Percentiles rank a stretch among this genome's conserved stretches.
phyloP scores from a whole-genome alignment of 495 filamentous ascomycete species.

The Oleoguttula mirabilis region DNA sequence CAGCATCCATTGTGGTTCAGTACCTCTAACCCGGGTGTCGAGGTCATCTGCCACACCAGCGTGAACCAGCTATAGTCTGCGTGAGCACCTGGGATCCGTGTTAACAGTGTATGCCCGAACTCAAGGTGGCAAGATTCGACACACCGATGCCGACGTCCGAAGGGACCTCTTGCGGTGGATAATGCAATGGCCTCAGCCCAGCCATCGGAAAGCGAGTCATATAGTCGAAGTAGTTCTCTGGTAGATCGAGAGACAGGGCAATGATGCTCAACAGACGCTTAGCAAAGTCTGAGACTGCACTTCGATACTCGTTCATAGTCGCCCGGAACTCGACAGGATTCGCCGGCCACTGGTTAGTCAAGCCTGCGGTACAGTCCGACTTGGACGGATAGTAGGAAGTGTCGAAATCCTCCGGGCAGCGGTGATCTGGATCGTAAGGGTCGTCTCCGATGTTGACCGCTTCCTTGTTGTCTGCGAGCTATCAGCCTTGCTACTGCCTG shows the following conservation, averaged over 20 bases:
- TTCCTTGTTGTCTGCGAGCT: not conserved
- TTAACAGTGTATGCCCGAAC: too few species aligned
- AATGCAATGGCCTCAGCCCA: not conserved
- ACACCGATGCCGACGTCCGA: not conserved
- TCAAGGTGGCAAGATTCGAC: too few species aligned
- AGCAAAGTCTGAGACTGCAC: not conserved
- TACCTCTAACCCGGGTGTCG: not conserved
- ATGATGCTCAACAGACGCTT: not conserved
- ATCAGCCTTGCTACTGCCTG: not conserved
- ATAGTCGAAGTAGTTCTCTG: not conserved
- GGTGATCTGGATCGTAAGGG: not conserved
- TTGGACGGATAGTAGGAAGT: not conserved
- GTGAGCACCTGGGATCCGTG: too few species aligned
- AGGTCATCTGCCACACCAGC: not conserved
- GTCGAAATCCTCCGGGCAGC: not conserved
- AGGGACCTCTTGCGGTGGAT: not conserved
- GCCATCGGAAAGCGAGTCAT: not conserved
- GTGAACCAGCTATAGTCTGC: not conserved
- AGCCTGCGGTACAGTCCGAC: too few species aligned
- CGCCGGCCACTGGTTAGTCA: not conserved
- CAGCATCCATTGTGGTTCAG: not conserved
- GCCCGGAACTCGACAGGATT: not conserved
- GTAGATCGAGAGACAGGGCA: not conserved
- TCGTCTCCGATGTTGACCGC: not conserved
- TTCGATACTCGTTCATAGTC: not conserved